These are phyloP conservation scores for Apodospora peruviana DNA, from an alignment of 495 filamentous ascomycete species.

Conservation along the genomic window DNA sequence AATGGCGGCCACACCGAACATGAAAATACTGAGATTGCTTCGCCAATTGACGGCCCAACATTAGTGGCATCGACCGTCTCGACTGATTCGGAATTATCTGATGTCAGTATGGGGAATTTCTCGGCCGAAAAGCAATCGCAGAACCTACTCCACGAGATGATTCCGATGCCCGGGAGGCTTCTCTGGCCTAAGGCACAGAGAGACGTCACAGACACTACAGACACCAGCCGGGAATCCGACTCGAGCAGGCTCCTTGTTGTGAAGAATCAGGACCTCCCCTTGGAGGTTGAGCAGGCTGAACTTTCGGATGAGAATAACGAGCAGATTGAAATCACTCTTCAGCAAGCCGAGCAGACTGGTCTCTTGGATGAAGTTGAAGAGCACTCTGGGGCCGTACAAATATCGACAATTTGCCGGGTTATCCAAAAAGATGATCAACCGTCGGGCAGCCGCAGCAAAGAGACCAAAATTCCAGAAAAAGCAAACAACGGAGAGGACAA, in stretches of 20 bases:
- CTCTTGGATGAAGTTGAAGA: not conserved
- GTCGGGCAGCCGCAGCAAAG: not conserved
- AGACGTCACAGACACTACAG: not conserved
- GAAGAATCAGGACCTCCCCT: not conserved
- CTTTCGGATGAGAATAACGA: not conserved
- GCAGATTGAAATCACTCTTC: not conserved
- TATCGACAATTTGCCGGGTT: too few species aligned
- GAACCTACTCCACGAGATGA: not conserved
- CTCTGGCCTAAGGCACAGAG: constrained; percentile 19
- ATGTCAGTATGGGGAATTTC: constrained; percentile 12
- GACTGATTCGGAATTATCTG: not conserved
- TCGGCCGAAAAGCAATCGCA: constrained; percentile 15
- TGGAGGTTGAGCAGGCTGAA: not conserved
- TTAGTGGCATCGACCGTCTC: constrained; percentile 4
- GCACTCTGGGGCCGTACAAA: too few species aligned
- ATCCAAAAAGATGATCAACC: too few species aligned
- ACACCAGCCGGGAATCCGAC: not conserved
- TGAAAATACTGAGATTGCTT: not conserved
- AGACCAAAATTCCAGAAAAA: not conserved
- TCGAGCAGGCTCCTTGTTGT: not conserved
- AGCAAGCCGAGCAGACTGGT: not conserved
- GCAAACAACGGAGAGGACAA: not conserved
- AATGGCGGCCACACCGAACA: not conserved
- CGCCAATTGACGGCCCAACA: constrained; percentile 18
- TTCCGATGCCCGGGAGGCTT: constrained; percentile 12